Evolutionary conservation across 2,329 filamentous ascomycete species (phyloP).

Genomic region (Hypoxylon sp.): DNA sequence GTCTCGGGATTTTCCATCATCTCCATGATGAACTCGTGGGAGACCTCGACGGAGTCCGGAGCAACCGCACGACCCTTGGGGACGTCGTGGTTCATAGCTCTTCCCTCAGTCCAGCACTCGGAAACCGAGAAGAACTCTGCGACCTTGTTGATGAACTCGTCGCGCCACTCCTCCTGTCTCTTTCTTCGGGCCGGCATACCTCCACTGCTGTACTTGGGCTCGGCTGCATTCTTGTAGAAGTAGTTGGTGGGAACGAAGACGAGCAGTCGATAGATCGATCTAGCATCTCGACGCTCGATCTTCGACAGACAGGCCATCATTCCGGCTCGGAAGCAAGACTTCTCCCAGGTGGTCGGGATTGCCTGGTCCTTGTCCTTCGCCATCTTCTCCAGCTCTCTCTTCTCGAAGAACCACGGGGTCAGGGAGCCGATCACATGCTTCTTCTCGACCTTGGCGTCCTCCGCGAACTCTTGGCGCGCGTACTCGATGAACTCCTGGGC

Average conservation of each 20-base stretch:
- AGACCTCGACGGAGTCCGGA: slow-evolving; percentile 29
- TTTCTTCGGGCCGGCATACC: not conserved
- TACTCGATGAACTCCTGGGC: slow-evolving; percentile 31
- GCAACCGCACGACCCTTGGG: slow-evolving; percentile 3
- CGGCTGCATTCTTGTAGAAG: slow-evolving; percentile 8
- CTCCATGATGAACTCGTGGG: slow-evolving; percentile 28
- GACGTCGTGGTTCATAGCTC: not conserved
- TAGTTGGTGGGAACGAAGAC: slow-evolving; percentile 28
- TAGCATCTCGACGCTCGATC: not conserved
- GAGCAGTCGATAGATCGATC: slow-evolving; percentile 5
- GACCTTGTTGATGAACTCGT: not conserved
- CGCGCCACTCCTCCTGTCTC: slow-evolving; percentile 27
- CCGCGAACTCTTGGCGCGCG: slow-evolving; percentile 15
- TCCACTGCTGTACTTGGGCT: too few relatives aligned
- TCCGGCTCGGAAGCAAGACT: slow-evolving; percentile 27
- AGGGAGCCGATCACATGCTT: slow-evolving; percentile 27
- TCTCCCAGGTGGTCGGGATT: slow-evolving; percentile 24
- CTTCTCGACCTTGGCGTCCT: not conserved
- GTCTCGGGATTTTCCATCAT: slow-evolving; percentile 14
- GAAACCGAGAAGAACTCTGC: not conserved
- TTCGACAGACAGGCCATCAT: slow-evolving; percentile 21
- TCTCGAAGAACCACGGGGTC: slow-evolving; percentile 36
- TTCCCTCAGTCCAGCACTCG: slow-evolving; percentile 23
- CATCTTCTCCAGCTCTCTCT: not conserved
- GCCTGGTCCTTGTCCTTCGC: slow-evolving; percentile 1